Conservation (phyloP, 192 early-diverging fungal genomes). For the Coemansia sp. region DNA sequence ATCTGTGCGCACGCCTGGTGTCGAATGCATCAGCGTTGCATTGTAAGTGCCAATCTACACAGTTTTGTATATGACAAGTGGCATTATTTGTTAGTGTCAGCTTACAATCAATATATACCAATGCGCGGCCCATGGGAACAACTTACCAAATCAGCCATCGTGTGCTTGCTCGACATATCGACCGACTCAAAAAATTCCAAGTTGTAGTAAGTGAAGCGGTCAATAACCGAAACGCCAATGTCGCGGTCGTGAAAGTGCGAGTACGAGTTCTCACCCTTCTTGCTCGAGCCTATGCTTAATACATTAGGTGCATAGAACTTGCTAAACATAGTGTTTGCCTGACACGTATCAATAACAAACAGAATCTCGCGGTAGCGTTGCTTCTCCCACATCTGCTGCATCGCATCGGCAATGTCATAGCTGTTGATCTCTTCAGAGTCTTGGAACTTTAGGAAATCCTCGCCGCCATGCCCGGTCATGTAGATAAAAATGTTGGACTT, state of each 20-base stretch:
- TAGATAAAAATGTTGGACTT: conserved; percentile 94
- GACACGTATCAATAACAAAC: conserved; percentile 98
- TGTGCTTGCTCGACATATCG: conserved; percentile 72
- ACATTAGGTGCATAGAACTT: conserved; percentile 93
- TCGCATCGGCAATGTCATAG: conserved; percentile 94
- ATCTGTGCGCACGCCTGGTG: conserved; percentile 82
- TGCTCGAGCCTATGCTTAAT: conserved; percentile 83
- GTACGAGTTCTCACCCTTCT: conserved; percentile 87
- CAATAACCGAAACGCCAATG: conserved; percentile 95
- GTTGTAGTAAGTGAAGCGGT: conserved; percentile 96
- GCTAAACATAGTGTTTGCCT: conserved; percentile 96
- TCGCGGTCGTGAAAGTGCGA: conserved; percentile 78
- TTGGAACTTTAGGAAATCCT: conserved; percentile 99
- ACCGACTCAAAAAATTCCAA: conserved; percentile 88
- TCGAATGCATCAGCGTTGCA: conserved; percentile 67
- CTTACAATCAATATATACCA: background rate
- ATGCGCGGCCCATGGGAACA: background rate
- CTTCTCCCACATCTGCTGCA: conserved; percentile 98
- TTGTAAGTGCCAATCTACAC: conserved; percentile 66
- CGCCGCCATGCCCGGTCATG: conserved; percentile 99
- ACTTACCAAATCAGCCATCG: conserved; percentile 71
- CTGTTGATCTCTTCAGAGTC: conserved; percentile 96
- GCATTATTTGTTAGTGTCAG: background rate
- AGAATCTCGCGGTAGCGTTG: conserved; percentile 95
- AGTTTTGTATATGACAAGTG: background rate